Base-by-base conservation (phyloP, 441 rosid genomes). In the Kokia cookei region DNA sequence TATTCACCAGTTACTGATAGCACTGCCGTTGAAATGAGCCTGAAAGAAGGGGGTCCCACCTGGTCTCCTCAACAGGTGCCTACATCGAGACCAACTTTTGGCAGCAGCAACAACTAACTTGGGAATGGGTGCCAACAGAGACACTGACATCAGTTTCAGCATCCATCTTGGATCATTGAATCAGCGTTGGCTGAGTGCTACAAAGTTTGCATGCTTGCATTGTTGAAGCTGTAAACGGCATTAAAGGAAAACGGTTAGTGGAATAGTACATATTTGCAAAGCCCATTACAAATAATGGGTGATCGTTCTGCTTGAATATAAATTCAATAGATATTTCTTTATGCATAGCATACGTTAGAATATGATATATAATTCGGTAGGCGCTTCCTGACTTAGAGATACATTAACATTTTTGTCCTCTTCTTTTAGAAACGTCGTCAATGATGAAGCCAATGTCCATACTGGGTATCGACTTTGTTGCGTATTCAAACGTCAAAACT, bases 1-100 rank as follows among this genome's bases (percentile, higher is more conserved):
- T 96, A 96, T 82, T 82, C 97, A 7, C 96, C 99, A 1, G 71
- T 75, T 12, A 70, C 80, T 13, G 89, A 85, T 75, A 81, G 84
- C 64, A 68, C 76, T 19, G 74, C 73, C 71, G 60, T 76, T 32
- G 97, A 93, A 82, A 81, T 73, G 57, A 75, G 63, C 24, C 64
- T 84, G 37, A 85, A 74, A 72, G 89, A 81, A 66, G 89, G 87
- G 76, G 69, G 71, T 76, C 60, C 37, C 73, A 58, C 74, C 58
- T 86, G 82, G 88, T 83, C 87, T 64, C 79, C 92, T 65, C 96
- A 84, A 58, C 92, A 78, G 73, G 77, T 83, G 73, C 88, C 90
- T 70, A 51, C 88, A 54, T 79, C 82, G 10, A 80, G 81, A 82
- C 89, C 93, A 80, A 84, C 91, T 61, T 91, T 91, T 77, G 98